Conservation (phyloP, 1,139 yeast species). For the Taphrina deformans region DNA sequence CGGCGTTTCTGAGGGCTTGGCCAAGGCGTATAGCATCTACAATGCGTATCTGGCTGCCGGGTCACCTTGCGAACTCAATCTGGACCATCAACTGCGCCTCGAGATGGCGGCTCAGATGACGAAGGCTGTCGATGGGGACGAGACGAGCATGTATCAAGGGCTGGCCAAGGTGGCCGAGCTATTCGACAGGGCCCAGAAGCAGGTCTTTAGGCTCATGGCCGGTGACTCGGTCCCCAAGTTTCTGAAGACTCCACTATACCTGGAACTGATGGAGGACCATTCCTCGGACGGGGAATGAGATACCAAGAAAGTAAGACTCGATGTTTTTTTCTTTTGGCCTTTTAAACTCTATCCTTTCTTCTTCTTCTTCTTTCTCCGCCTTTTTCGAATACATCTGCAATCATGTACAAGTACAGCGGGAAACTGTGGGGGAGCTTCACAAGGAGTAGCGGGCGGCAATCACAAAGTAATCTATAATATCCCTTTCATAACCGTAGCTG, state of each 20-base stretch:
- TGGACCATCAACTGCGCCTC: slow-evolving; percentile 59
- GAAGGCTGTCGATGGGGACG: slow-evolving; percentile 27
- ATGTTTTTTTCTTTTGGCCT: too few relatives aligned
- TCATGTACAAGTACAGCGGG: not conserved
- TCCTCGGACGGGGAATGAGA: not conserved
- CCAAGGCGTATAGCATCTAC: slow-evolving; percentile 50
- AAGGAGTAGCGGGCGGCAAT: not conserved
- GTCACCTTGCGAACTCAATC: slow-evolving; percentile 70
- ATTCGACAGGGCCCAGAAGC: slow-evolving; percentile 38
- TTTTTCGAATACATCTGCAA: not conserved
- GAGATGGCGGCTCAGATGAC: slow-evolving; percentile 53
- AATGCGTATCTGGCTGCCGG: slow-evolving; percentile 67
- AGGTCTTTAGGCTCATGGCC: slow-evolving; percentile 40
- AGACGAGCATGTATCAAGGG: slow-evolving; percentile 27
- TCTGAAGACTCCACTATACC: slow-evolving; percentile 30
- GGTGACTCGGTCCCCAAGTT: slow-evolving; percentile 41
- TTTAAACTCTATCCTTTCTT: too few relatives aligned
- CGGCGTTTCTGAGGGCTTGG: slow-evolving; percentile 34
- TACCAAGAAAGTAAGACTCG: not conserved
- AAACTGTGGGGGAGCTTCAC: not conserved
- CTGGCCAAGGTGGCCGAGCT: slow-evolving; percentile 37
- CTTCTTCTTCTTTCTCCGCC: not conserved
- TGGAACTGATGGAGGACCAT: slow-evolving; percentile 24
- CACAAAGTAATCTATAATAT: not conserved
- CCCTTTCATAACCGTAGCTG: not conserved